Base-by-base conservation (phyloP, 768 basidiomycete species). In the Chalciporus sphaerocephalus region DNA sequence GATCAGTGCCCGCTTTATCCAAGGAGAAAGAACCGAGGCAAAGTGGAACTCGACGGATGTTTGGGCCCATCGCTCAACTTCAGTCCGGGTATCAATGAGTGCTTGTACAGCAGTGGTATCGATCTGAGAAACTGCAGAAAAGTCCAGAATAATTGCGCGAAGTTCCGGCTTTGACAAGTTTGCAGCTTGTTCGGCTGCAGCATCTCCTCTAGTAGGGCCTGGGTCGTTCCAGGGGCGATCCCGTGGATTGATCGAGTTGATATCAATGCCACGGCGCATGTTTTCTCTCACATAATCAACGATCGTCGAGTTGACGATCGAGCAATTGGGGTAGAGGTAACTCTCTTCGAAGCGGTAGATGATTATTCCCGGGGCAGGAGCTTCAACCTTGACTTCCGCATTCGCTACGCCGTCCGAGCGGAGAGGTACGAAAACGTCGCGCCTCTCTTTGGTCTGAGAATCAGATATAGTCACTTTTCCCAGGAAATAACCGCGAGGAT, bases 161-260 rank as follows among this genome's bases (percentile, higher is more conserved):
- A 98, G 70, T 17, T 71, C 60, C 0, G 94, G 91, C 57, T 76
- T 81, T 21, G 69, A 59, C 48, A 87, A 78, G 32, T 72, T 69
- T 13, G 67, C 69, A 38, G 56, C 66, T 49, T 73, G 76, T 32
- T 81, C 80, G 20, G 69, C 74, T 0, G 58, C 69, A 0, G 65
- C 67, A 5, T 71, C 69, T 12, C 74, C 72, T 15, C 74, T 71
- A 40, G 64, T 56, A 16, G 88, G 87, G 21, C 91, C 90, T 9
- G 89, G 83, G 56, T 96, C 93, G 60, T 99, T 99, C 95, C 95
- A 99, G 11, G 90, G 78, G 34, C 93, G 80, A 61, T 95, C 92
- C 50, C 76, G 73, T 36, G 80, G 66, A 45, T 67, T 76, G 50
- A 90, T 71, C n/a, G 67, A 58, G 42, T 74, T 73, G 65, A 87